A percentile compares a stretch with the other conserved stretches of the same genome.
phyloP scores from a whole-genome alignment of 345 rosid species.

The Garcia nutans region DNA sequence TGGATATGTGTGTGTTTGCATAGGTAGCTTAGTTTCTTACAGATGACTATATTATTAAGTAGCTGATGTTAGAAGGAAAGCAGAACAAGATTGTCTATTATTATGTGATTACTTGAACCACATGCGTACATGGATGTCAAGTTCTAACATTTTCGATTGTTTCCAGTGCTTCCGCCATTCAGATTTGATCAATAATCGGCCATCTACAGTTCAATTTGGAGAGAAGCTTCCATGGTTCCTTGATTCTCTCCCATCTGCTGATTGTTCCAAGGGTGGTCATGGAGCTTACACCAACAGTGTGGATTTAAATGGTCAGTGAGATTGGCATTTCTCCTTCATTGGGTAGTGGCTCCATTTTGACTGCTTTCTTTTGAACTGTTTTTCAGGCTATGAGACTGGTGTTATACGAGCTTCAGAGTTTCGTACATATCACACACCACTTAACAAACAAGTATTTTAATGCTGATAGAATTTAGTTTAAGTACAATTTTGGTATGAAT shows the following conservation, averaged over 20 bases:
- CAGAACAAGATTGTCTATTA: neutral
- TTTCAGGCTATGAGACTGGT: conserved; percentile 27
- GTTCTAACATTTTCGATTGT: conserved; percentile 32
- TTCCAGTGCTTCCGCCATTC: conserved; percentile 62
- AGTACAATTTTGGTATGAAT: neutral
- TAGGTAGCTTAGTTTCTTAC: neutral
- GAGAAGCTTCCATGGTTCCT: conserved; percentile 99
- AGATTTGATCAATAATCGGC: conserved; percentile 19
- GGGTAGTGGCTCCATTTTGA: neutral
- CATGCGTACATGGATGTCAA: neutral
- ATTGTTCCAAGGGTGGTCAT: conserved; percentile 97
- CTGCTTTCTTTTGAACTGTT: neutral
- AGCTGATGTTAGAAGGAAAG: neutral
- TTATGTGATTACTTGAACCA: neutral
- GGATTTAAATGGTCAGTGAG: conserved; percentile 65
- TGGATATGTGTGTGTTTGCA: neutral
- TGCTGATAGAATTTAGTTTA: conserved; percentile 6
- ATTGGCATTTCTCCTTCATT: neutral
- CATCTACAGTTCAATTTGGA: conserved; percentile 70
- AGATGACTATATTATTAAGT: neutral
- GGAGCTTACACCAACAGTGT: conserved; percentile 94
- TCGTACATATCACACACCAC: conserved; percentile 34
- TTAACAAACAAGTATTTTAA: conserved; percentile 30
- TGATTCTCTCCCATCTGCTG: conserved; percentile 83
- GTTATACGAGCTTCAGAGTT: conserved; percentile 30